A percentile compares a stretch with the other conserved stretches of the same genome.
These are phyloP conservation scores for Phytopythium montanum DNA, from an alignment of 352 stramenopile genomes.

Conservation along the genomic window DNA sequence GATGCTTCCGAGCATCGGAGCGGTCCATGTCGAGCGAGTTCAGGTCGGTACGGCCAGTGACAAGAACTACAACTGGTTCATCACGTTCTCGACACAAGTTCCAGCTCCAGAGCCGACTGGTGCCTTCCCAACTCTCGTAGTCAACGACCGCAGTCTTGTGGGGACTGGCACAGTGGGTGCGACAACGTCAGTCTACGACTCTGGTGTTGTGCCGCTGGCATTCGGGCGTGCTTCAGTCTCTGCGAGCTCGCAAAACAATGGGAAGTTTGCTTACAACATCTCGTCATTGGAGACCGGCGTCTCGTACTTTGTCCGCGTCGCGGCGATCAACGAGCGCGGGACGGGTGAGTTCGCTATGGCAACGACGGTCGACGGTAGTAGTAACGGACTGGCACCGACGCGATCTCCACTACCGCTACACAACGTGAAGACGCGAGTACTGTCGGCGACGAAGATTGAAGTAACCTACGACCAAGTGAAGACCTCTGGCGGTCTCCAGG, in stretches of 20 bases:
- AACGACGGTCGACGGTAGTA: constrained; percentile 8
- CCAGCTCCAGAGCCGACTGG: constrained; percentile 16
- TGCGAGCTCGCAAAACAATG: constrained; percentile 5
- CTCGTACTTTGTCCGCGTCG: constrained; percentile 79
- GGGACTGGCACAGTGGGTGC: constrained; percentile 26
- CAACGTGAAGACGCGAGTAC: constrained; percentile 33
- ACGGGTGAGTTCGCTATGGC: constrained; percentile 57
- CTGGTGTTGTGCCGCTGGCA: constrained; percentile 25
- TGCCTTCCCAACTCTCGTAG: constrained; percentile 37
- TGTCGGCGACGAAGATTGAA: constrained; percentile 38
- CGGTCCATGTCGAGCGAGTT: constrained; percentile 89
- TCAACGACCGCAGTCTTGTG: constrained; percentile 45
- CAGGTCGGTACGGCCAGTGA: constrained; percentile 33
- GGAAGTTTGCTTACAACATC: constrained; percentile 47
- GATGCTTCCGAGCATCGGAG: constrained; percentile 83
- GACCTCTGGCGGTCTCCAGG: constrained; percentile 43
- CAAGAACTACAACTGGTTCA: constrained; percentile 83
- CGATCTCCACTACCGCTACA: constrained; percentile 41
- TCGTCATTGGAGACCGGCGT: constrained; percentile 43
- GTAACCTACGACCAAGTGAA: constrained; percentile 61
- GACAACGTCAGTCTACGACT: constrained; percentile 14
- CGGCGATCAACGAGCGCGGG: constrained; percentile 80
- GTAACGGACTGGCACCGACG: constrained; percentile 35
- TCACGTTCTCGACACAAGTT: constrained; percentile 85
- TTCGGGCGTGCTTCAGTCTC: constrained; percentile 36